Percentiles rank a stretch among this genome's conserved stretches.
Evolutionary conservation across 1,139 yeast genomes (phyloP).

Genomic region (Hansenula anomala): DNA sequence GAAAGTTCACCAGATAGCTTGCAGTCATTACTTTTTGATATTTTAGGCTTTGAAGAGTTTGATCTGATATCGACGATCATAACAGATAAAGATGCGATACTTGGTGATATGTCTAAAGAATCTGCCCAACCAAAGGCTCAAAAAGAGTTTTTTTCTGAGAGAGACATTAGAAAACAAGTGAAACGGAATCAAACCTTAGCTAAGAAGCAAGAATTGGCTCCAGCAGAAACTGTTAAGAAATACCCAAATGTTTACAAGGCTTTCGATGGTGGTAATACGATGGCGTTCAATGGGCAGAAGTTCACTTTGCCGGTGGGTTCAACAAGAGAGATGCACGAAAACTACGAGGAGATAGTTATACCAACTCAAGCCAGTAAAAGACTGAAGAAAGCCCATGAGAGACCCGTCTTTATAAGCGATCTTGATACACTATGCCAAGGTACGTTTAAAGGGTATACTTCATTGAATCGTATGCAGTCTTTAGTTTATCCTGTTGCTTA

Average conservation of each 20-base stretch:
- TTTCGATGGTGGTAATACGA: constrained; percentile 59
- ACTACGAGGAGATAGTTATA: constrained; percentile 77
- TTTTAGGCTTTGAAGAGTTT: constrained; percentile 80
- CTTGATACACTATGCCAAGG: constrained; percentile 78
- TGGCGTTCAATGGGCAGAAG: constrained; percentile 77
- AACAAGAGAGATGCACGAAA: constrained; percentile 54
- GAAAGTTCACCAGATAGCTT: constrained; percentile 27
- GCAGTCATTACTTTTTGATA: constrained; percentile 52
- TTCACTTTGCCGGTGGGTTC: constrained; percentile 81
- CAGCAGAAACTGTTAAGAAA: constrained; percentile 41
- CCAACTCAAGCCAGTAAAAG: constrained; percentile 55
- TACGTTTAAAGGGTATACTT: constrained; percentile 74
- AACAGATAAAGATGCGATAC: constrained; percentile 39
- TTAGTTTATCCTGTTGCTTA: constrained; percentile 91
- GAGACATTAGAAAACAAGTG: constrained; percentile 54
- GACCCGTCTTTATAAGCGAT: constrained; percentile 52
- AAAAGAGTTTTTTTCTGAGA: constrained; percentile 42
- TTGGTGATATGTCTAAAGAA: constrained; percentile 19
- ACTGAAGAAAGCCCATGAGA: constrained; percentile 41
- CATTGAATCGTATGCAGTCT: constrained; percentile 86
- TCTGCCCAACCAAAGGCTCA: constrained; percentile 10
- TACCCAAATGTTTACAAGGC: constrained; percentile 88
- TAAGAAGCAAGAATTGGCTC: constrained; percentile 45
- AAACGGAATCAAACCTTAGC: constrained; percentile 48
- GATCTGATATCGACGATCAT: constrained; percentile 69